These are phyloP conservation scores for Plasmodium malariae DNA, from an alignment of 169 alveolate genomes.

Conservation along the genomic window DNA sequence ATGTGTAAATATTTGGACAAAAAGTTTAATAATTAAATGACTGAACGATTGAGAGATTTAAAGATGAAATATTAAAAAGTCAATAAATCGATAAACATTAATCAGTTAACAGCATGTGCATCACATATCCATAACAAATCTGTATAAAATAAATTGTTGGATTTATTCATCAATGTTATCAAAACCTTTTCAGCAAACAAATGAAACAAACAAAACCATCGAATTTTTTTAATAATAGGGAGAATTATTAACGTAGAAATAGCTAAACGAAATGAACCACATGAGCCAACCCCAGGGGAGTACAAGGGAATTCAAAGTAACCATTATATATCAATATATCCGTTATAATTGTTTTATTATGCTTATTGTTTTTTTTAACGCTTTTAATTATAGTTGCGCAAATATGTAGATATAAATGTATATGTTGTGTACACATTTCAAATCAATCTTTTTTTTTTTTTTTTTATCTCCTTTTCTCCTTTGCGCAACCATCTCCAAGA, in stretches of 20 bases:
- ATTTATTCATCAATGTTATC: too few relatives aligned
- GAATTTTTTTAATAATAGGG: constrained; percentile 64
- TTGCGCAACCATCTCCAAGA: constrained; percentile 13
- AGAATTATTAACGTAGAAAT: constrained; percentile 71
- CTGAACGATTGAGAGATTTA: too few relatives aligned
- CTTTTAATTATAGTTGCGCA: neutral
- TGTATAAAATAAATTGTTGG: too few relatives aligned
- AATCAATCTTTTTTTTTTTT: neutral
- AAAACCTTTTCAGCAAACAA: constrained; percentile 19
- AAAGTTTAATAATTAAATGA: too few relatives aligned
- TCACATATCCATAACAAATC: too few relatives aligned
- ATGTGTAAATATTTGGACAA: too few relatives aligned
- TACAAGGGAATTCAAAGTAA: constrained; percentile 72
- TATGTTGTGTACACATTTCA: neutral
- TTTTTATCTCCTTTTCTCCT: neutral
- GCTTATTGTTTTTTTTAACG: neutral
- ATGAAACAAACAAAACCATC: constrained; percentile 22
- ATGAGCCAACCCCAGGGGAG: constrained; percentile 77
- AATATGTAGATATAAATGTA: neutral
- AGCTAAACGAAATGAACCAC: constrained; percentile 74
- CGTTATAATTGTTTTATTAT: neutral
- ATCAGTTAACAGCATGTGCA: too few relatives aligned
- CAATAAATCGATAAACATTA: too few relatives aligned
- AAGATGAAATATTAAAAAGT: too few relatives aligned
- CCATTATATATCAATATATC: neutral